phyloP scores from a whole-genome alignment of 2,329 filamentous ascomycete species.

The Diaporthe caulivora region DNA sequence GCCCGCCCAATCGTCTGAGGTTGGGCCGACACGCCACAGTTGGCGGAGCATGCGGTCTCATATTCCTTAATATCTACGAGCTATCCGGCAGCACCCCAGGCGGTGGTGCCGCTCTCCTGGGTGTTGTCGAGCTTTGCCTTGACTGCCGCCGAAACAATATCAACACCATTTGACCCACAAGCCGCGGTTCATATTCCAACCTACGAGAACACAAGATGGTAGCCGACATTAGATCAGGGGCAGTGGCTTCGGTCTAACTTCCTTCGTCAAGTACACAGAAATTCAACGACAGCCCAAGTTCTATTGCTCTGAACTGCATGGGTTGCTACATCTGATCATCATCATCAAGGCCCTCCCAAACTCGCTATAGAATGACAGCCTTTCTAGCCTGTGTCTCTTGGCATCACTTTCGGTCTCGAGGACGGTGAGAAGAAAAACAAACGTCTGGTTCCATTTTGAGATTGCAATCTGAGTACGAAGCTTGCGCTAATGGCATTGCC shows the following conservation, averaged over 20 bases:
- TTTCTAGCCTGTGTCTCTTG: background rate
- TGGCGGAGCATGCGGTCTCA: constrained; percentile 7
- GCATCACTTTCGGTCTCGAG: background rate
- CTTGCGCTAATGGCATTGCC: background rate
- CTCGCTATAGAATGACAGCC: background rate
- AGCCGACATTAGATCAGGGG: background rate
- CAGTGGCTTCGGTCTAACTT: background rate
- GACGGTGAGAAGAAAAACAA: background rate
- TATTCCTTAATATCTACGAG: constrained; percentile 13
- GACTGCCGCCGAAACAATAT: background rate
- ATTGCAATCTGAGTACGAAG: background rate
- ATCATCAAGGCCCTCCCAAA: background rate
- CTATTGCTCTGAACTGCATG: background rate
- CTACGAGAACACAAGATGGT: background rate
- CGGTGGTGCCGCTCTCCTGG: background rate
- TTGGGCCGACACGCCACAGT: constrained; percentile 20
- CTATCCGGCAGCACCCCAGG: background rate
- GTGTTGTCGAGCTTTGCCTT: background rate
- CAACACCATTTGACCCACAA: background rate
- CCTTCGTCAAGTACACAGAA: background rate
- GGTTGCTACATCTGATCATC: background rate
- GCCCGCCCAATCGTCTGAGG: constrained; percentile 5
- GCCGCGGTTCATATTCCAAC: background rate
- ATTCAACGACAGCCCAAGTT: background rate
- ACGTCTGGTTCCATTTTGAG: background rate